A percentile compares a stretch with the other conserved stretches of the same genome.
phyloP scores from a whole-genome alignment of 2,329 filamentous ascomycete genomes.

The Amauroascus verrucosus region DNA sequence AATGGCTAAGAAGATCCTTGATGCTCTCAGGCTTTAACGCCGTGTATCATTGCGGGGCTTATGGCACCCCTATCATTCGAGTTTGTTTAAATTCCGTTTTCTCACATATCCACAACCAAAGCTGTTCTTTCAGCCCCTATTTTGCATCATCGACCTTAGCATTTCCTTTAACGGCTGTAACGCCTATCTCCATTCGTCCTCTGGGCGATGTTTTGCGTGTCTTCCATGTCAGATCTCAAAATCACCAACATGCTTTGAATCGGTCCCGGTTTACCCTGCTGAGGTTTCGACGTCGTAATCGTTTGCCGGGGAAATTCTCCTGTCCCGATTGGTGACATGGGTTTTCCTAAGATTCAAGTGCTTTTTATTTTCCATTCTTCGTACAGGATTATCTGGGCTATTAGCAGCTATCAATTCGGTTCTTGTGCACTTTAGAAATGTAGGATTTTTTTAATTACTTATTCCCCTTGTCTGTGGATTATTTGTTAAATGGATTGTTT shows the following conservation, averaged over 20 bases:
- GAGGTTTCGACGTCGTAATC: background rate
- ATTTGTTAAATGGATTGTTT: background rate
- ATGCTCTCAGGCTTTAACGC: conserved; percentile 64
- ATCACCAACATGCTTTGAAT: background rate
- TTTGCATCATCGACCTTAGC: background rate
- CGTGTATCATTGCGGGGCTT: background rate
- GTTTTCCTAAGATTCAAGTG: too few species aligned
- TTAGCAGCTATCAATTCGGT: background rate
- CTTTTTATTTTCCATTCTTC: too few species aligned
- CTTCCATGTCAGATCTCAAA: too few species aligned
- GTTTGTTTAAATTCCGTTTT: background rate
- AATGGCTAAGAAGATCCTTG: conserved; percentile 91
- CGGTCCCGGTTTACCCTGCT: background rate
- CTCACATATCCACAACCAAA: background rate
- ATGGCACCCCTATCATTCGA: background rate
- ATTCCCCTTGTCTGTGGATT: background rate
- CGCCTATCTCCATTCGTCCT: background rate
- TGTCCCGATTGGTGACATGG: too few species aligned
- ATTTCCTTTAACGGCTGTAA: background rate
- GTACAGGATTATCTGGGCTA: background rate
- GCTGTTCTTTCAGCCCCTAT: background rate
- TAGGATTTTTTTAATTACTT: background rate
- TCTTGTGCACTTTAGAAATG: background rate
- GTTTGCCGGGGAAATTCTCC: too few species aligned
- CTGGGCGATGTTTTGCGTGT: background rate